Percentiles rank a stretch among this genome's conserved stretches.
Conservation (phyloP, 352 stramenopile species). For the Phytophthora crassamura region DNA sequence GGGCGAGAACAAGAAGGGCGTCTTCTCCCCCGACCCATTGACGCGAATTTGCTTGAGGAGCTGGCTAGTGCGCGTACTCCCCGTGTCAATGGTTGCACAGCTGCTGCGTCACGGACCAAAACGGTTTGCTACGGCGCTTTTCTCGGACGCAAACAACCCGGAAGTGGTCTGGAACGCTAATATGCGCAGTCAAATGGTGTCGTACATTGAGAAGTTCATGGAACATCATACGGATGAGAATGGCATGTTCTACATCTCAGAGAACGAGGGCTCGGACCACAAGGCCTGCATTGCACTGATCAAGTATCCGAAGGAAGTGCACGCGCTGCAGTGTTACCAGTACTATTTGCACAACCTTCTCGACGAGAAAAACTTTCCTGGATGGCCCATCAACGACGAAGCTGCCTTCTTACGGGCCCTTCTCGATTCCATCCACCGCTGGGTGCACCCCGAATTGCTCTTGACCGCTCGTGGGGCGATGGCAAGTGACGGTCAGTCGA, state of each 20-base stretch:
- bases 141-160: constrained; percentile 86
- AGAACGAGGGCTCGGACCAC: constrained; percentile 73
- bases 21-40: constrained; percentile 81
- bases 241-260: constrained; percentile 80
- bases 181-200: constrained; percentile 88
- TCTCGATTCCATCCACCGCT: constrained; percentile 79
- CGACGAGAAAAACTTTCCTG: constrained; percentile 86
- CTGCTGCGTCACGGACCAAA: constrained; percentile 78
- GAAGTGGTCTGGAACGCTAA: constrained; percentile 89
- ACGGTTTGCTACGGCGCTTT: constrained; percentile 79
- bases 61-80: constrained; percentile 84
- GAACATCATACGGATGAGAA: constrained; percentile 64
- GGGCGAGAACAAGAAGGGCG: constrained; percentile 81
- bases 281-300: constrained; percentile 83
- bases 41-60: constrained; percentile 86
- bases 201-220: constrained; percentile 90
- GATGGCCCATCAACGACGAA: constrained; percentile 90
- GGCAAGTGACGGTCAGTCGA: constrained; percentile 50
- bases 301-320: constrained; percentile 84
- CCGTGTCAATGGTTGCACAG: constrained; percentile 88
- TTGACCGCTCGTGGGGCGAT: constrained; percentile 50
- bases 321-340: constrained; percentile 87
- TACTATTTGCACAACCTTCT: constrained; percentile 90
- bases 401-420: constrained; percentile 73
- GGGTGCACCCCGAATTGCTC: constrained; percentile 70